These are phyloP conservation scores for Fusarium sp. DNA, from an alignment of 2,329 filamentous ascomycete species.

Conservation along the genomic window DNA sequence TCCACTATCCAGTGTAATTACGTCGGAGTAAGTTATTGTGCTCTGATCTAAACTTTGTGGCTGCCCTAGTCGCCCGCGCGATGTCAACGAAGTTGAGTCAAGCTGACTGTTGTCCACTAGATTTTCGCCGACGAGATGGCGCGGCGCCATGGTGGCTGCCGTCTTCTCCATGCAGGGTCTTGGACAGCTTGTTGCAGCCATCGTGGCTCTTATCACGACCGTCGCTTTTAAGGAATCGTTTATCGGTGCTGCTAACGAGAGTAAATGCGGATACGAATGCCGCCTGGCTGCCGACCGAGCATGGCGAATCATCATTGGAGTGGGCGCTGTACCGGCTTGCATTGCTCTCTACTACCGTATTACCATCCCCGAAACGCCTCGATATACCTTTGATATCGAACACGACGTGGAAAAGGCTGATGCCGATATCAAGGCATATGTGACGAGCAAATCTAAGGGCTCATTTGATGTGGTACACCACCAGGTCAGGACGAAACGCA, in stretches of 20 bases:
- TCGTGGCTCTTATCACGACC: constrained; percentile 74
- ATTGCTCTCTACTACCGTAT: constrained; percentile 85
- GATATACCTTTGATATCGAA: constrained; percentile 82
- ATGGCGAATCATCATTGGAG: constrained; percentile 82
- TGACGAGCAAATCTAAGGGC: constrained; percentile 58
- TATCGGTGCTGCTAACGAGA: constrained; percentile 50
- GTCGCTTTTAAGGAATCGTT: constrained; percentile 66
- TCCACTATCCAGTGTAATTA: constrained; percentile 77
- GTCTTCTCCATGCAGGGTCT: constrained; percentile 88
- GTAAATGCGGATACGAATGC: constrained; percentile 67
- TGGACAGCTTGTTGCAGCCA: constrained; percentile 75
- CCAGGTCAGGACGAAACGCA: constrained; percentile 62
- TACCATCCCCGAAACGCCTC: constrained; percentile 83
- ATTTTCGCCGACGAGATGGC: constrained; percentile 81
- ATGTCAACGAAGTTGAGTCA: background rate
- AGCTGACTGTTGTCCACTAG: constrained; percentile 48
- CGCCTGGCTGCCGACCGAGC: constrained; percentile 76
- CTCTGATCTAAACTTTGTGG: constrained; percentile 24
- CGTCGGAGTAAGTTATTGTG: constrained; percentile 66
- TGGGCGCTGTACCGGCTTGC: constrained; percentile 78
- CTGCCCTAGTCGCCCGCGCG: constrained; percentile 7
- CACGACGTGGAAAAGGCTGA: constrained; percentile 78
- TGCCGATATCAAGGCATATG: constrained; percentile 71
- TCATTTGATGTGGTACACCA: constrained; percentile 57
- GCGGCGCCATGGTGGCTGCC: constrained; percentile 82